Evolutionary conservation across 2,329 filamentous ascomycete genomes (phyloP).

Genomic region (Ceratocystis ficicola): DNA sequence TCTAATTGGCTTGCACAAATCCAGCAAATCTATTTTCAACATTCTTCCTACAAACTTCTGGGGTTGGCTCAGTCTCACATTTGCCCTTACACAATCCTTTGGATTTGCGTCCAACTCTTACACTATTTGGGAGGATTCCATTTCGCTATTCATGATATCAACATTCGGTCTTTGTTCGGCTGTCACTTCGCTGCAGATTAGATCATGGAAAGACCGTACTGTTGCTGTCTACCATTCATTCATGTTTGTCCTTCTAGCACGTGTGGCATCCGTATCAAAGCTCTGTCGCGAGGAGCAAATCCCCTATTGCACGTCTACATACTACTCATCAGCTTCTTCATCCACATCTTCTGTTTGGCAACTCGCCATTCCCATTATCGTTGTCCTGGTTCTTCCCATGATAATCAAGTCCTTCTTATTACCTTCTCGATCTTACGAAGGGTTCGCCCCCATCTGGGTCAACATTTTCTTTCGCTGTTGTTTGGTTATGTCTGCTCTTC

Average conservation of each 20-base stretch:
- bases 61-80: conserved; percentile 74
- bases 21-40: conserved; percentile 36
- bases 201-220: conserved; percentile 53
- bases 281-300: conserved; percentile 97
- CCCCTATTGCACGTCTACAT: conserved; percentile 90
- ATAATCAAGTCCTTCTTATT: conserved; percentile 69
- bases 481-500: conserved; percentile 62
- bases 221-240: conserved; percentile 76
- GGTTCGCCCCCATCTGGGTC: conserved; percentile 74
- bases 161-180: conserved; percentile 73
- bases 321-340: conserved; percentile 82
- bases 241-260: conserved; percentile 65
- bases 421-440: conserved; percentile 77
- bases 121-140: conserved; percentile 97
- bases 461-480: conserved; percentile 65
- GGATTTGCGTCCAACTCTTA: conserved; percentile 97
- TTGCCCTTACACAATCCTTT: conserved; percentile 75
- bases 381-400: conserved; percentile 58
- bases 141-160: conserved; percentile 78
- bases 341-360: conserved; percentile 92
- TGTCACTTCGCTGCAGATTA: conserved; percentile 62
- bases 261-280: conserved; percentile 74
- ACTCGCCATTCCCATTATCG: conserved; percentile 62
- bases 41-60: conserved; percentile 64
- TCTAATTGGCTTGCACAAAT: conserved; percentile 33